Percentiles rank a stretch among this genome's conserved stretches.
Evolutionary conservation across 2,329 filamentous ascomycete genomes (phyloP).

Genomic region (Hymenoscyphus fraxineus): DNA sequence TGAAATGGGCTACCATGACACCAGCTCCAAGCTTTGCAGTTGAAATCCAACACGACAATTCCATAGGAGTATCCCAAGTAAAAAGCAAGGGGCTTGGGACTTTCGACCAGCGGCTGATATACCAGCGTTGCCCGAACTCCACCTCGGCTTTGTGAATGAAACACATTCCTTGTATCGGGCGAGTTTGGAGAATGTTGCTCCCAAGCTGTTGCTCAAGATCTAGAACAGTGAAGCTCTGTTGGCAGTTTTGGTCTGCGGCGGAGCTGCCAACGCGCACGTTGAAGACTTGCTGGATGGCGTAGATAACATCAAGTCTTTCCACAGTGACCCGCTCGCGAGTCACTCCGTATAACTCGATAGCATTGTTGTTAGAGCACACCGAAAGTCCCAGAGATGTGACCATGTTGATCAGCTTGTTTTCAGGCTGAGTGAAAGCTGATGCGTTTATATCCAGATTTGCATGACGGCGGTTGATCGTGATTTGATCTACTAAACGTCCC

Average conservation of each 20-base stretch:
- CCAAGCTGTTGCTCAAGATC: neutral
- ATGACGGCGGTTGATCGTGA: neutral
- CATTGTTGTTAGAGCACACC: neutral
- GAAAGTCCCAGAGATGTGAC: neutral
- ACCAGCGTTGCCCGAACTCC: neutral
- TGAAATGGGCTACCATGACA: too few species aligned
- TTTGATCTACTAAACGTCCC: neutral
- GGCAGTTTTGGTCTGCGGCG: neutral
- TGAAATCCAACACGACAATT: too few species aligned
- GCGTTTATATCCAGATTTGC: neutral
- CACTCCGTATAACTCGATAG: neutral
- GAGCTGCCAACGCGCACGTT: neutral
- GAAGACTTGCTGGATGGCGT: neutral
- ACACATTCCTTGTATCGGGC: neutral
- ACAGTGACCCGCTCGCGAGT: neutral
- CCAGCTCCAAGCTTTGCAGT: too few species aligned
- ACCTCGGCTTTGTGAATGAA: neutral
- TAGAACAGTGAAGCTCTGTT: neutral
- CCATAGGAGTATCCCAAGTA: too few species aligned
- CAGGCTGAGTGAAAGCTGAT: neutral
- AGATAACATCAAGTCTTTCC: neutral
- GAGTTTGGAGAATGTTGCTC: neutral
- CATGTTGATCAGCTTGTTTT: too few species aligned
- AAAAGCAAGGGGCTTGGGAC: too few species aligned
- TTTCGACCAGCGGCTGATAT: neutral